Conservation (phyloP, 2,329 filamentous ascomycete genomes). For the Sporothrix luriei region DNA sequence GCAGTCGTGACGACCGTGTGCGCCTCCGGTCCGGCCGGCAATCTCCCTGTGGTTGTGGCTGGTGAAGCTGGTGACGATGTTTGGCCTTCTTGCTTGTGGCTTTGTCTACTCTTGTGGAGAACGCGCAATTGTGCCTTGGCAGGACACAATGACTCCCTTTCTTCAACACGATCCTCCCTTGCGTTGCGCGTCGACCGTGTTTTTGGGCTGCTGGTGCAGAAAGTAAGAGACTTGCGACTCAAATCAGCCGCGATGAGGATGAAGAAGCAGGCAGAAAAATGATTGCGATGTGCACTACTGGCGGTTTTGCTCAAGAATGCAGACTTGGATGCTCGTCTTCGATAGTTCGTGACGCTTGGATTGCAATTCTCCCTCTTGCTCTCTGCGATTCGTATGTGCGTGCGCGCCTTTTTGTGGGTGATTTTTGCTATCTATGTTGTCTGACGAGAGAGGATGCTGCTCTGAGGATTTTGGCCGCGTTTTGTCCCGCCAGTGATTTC, state of each 20-base stretch:
- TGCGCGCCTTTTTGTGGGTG: neutral
- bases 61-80: conserved; percentile 24
- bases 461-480: conserved; percentile 4
- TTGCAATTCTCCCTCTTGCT: conserved; percentile 11
- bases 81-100: conserved; percentile 9
- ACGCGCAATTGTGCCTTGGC: conserved; percentile 15
- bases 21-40: neutral
- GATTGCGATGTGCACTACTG: conserved; percentile 23
- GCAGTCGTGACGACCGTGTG: neutral
- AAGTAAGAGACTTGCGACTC: neutral
- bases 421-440: neutral
- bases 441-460: neutral
- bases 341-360: conserved; percentile 4
- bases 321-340: conserved; percentile 16
- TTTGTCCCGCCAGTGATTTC: conserved; percentile 19
- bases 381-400: neutral
- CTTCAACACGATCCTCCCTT: conserved; percentile 24
- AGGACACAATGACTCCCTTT: conserved; percentile 21
- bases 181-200: conserved; percentile 3
- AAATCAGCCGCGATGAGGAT: neutral
- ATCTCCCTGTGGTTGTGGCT: conserved; percentile 15
- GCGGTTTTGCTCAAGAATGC: conserved; percentile 27
- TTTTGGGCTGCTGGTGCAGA: conserved; percentile 15
- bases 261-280: neutral
- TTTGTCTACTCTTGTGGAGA: conserved; percentile 14